Conservation (phyloP, 2,329 filamentous ascomycete species). For the Cordyceps fumosorosea region DNA sequence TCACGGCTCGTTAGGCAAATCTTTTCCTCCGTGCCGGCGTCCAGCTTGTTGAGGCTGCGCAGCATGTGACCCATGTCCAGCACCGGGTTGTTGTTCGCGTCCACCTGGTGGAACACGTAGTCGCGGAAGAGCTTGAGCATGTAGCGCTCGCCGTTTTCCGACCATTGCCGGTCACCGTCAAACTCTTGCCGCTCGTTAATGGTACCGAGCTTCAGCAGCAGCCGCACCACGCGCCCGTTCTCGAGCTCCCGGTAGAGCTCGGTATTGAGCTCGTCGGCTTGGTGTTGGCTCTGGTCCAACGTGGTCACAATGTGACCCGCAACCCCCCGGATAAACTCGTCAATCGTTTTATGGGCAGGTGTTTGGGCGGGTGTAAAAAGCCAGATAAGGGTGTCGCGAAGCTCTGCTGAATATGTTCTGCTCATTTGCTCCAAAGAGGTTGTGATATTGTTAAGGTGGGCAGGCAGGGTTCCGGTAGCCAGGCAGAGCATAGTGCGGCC, state of each 20-base stretch:
- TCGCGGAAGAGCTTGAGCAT: slow-evolving; percentile 92
- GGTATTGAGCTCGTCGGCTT: slow-evolving; percentile 65
- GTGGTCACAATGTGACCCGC: slow-evolving; percentile 67
- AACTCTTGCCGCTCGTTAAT: slow-evolving; percentile 88
- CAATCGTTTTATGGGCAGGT: slow-evolving; percentile 60
- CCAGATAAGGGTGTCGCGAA: slow-evolving; percentile 77
- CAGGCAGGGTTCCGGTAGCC: slow-evolving; percentile 58
- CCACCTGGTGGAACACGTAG: slow-evolving; percentile 95
- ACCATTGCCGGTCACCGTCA: slow-evolving; percentile 72
- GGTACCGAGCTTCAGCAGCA: slow-evolving; percentile 74
- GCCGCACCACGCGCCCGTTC: slow-evolving; percentile 76
- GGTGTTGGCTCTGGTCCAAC: slow-evolving; percentile 73
- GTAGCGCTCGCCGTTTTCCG: slow-evolving; percentile 87
- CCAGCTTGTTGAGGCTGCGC: slow-evolving; percentile 81
- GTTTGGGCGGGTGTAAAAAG: slow-evolving; percentile 61
- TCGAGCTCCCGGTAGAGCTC: slow-evolving; percentile 77
- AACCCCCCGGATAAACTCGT: slow-evolving; percentile 72
- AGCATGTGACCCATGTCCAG: slow-evolving; percentile 85
- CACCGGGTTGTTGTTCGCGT: slow-evolving; percentile 73
- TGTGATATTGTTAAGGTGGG: slow-evolving; percentile 53
- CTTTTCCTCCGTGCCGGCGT: slow-evolving; percentile 81
- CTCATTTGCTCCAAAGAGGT: slow-evolving; percentile 70
- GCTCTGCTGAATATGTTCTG: slow-evolving; percentile 67
- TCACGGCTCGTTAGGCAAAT: slow-evolving; percentile 82
- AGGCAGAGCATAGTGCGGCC: slow-evolving; percentile 80